Conservation (phyloP, 163 green algal species). For the Scenedesmus sp. region DNA sequence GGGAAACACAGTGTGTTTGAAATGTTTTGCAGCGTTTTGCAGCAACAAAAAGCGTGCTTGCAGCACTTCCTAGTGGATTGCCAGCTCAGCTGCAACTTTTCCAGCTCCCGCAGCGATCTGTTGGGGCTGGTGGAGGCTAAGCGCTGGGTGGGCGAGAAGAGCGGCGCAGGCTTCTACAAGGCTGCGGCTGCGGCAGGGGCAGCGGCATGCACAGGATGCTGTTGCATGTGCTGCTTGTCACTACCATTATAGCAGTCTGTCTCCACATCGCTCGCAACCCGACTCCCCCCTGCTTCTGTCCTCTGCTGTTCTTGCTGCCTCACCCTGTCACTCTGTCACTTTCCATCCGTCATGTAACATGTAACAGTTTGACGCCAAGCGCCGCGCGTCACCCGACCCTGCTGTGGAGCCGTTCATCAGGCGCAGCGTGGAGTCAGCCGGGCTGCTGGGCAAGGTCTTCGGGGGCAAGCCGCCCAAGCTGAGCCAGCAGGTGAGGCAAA, state of each 20-base stretch:
- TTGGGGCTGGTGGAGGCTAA: not conserved
- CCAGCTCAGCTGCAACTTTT: not conserved
- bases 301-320: not conserved
- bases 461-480: slow-evolving; percentile 59
- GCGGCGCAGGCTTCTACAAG: not conserved
- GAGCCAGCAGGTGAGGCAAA: slow-evolving; percentile 43
- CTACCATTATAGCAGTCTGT: not conserved
- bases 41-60: not conserved
- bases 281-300: not conserved
- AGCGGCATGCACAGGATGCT: not conserved
- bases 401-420: slow-evolving; percentile 79
- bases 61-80: not conserved
- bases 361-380: slow-evolving; percentile 70
- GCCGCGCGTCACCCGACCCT: slow-evolving; percentile 74
- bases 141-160: not conserved
- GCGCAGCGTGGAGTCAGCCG: slow-evolving; percentile 60
- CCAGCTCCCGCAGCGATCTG: not conserved
- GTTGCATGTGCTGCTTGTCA: not conserved
- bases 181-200: not conserved
- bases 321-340: not conserved
- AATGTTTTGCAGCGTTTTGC: not conserved
- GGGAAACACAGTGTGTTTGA: not conserved
- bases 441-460: slow-evolving; percentile 58
- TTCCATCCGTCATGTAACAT: not conserved
- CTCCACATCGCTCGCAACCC: not conserved